Evolutionary conservation across 257 asterid genomes (phyloP), one percentile per base, ranked within the genome.

Genomic region (Solanum tarapatanum): DNA sequence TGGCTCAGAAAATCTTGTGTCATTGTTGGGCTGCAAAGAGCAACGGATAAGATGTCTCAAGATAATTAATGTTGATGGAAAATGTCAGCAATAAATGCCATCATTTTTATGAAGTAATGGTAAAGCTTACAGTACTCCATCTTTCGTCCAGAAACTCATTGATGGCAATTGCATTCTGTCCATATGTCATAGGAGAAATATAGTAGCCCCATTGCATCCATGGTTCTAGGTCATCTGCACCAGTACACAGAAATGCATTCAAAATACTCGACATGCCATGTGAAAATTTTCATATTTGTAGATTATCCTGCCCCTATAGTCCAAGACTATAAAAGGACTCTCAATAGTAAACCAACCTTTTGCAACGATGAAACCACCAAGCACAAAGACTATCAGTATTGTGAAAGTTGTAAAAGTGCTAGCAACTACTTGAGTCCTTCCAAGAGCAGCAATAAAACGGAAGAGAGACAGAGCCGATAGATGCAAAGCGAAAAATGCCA

Each of bases 391-490:
- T 90, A 96, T 21, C 37, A 96, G 92, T 91, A 97, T 87, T 64
- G 95, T 80, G 91, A 97, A 95, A 84, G 98, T 94, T 32, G 96
- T 95, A 37, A 93, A 89, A 62, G 98, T 93, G 94, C 36, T 93
- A 60, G 98, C 94, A 86, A 95, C 97, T 82, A 95, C 98, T 91
- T 90, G 95, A 26, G 96, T 92, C 90, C 99, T 91, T 88, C 98
- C 99, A 83, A 97, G 92, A 30, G 94, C 97, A 24, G 93, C 98
- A 58, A 95, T 92, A 84, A 94, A 93, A 77, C 99, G 94, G 88
- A 94, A 97, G 75, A 97, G 95, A 13, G 98, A 91, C 87, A 97
- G 87, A 87, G 99, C 99, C 97, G 96, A 94, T 91, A 94, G 96
- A 92, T 97, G 98, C 90, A 95, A 85, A 3, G 97, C 97, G 55